Percentiles rank a stretch among this genome's conserved stretches.
Evolutionary conservation across 148 eudicot genomes (phyloP).

Genomic region (Vaccinium vitisidaea): DNA sequence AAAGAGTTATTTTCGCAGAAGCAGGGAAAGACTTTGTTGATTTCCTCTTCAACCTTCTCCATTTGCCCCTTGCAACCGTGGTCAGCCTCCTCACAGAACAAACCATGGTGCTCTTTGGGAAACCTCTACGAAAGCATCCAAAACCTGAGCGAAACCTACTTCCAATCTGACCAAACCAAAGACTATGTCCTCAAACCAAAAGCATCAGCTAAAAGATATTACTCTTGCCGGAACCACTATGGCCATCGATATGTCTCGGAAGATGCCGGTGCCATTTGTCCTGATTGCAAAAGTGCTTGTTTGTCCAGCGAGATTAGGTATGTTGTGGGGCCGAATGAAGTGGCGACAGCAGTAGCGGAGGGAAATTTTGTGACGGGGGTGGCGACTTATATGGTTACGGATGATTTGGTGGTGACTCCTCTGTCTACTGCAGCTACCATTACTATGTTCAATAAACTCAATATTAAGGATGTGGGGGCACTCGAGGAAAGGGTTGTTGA

Average conservation of each 20-base stretch:
- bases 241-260: neutral
- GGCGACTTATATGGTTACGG: constrained; percentile 34
- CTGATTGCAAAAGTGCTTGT: neutral
- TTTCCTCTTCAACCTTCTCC: constrained; percentile 24
- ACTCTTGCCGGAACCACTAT: neutral
- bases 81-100: neutral
- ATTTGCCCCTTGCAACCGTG: constrained; percentile 27
- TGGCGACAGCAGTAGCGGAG: neutral
- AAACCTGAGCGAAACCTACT: constrained; percentile 7
- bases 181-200: neutral
- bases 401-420: constrained; percentile 31
- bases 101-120: constrained; percentile 14
- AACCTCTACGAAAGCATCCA: constrained; percentile 16
- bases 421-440: constrained; percentile 27
- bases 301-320: neutral
- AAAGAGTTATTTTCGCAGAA: constrained; percentile 34
- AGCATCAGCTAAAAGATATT: neutral
- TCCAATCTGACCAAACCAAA: neutral
- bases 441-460: neutral
- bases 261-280: neutral
- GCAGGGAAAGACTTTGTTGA: constrained; percentile 34
- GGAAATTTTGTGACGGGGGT: constrained; percentile 18
- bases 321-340: too few relatives aligned
- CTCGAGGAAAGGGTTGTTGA: neutral
- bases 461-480: neutral